These are phyloP conservation scores for Globisporangium spinosum DNA, from an alignment of 352 stramenopile species.

Conservation along the genomic window DNA sequence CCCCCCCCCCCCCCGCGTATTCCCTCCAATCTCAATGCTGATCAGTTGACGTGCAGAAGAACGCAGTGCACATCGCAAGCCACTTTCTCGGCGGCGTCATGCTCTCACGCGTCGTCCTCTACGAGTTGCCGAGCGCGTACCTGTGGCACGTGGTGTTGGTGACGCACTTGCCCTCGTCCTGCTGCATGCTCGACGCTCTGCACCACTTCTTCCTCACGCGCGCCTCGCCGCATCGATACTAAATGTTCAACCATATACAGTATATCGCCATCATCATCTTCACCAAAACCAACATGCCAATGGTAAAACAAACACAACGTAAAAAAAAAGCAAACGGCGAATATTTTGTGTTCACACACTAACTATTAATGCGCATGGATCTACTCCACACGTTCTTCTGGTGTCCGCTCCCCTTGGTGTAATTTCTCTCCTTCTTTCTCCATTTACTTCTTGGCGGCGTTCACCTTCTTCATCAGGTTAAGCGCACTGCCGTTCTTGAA, in stretches of 20 bases:
- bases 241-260: neutral
- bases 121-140: slow-evolving; percentile 33
- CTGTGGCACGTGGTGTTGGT: slow-evolving; percentile 50
- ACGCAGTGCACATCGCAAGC: slow-evolving; percentile 42
- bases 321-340: slow-evolving; percentile 16
- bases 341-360: slow-evolving; percentile 15
- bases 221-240: slow-evolving; percentile 22
- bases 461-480: slow-evolving; percentile 94
- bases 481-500: slow-evolving; percentile 93
- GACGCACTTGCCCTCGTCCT: slow-evolving; percentile 27
- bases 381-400: slow-evolving; percentile 6
- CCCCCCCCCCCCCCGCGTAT: neutral
- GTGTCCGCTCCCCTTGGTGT: slow-evolving; percentile 4
- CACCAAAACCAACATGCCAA: neutral
- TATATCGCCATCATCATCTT: too few relatives aligned
- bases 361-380: slow-evolving; percentile 11
- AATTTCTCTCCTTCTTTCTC: neutral
- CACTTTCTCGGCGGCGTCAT: slow-evolving; percentile 68
- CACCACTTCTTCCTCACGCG: slow-evolving; percentile 30
- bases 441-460: slow-evolving; percentile 33
- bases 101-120: slow-evolving; percentile 47
- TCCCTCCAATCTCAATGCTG: neutral
- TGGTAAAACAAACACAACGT: slow-evolving; percentile 17
- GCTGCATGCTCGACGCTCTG: slow-evolving; percentile 31
- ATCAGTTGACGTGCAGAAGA: slow-evolving; percentile 31